These are phyloP conservation scores for Trichoderma hamatum DNA, from an alignment of 2,329 filamentous ascomycete species.

Conservation along the genomic window DNA sequence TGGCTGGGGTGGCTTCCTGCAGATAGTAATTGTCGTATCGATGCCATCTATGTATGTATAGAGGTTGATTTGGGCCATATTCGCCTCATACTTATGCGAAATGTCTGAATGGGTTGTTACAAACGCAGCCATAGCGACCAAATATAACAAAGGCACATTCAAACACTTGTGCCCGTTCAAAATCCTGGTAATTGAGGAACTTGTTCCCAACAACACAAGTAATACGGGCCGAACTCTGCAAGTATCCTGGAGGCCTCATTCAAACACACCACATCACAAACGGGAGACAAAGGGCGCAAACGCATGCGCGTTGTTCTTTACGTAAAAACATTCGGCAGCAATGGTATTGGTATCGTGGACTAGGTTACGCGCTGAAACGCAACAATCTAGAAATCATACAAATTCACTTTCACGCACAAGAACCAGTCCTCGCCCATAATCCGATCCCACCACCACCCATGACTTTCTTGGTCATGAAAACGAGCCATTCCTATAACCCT, in stretches of 20 bases:
- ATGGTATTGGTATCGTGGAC: constrained; percentile 29
- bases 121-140: neutral
- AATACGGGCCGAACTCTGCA: neutral
- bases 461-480: constrained; percentile 7
- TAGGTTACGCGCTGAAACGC: constrained; percentile 29
- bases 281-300: neutral
- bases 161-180: neutral
- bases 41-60: neutral
- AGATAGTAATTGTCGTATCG: neutral
- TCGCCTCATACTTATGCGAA: neutral
- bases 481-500: constrained; percentile 1
- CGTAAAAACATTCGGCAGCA: constrained; percentile 20
- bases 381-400: constrained; percentile 28
- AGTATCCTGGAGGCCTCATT: neutral
- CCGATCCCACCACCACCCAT: constrained; percentile 22
- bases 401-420: constrained; percentile 24
- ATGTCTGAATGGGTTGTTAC: neutral
- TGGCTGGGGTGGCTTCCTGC: neutral
- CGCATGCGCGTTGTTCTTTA: neutral
- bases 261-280: constrained; percentile 2
- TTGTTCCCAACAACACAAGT: neutral
- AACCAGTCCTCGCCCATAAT: constrained; percentile 28
- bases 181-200: neutral
- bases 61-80: neutral
- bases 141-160: neutral